phyloP scores from a whole-genome alignment of 768 basidiomycete species.

The Lenzites betulinus region DNA sequence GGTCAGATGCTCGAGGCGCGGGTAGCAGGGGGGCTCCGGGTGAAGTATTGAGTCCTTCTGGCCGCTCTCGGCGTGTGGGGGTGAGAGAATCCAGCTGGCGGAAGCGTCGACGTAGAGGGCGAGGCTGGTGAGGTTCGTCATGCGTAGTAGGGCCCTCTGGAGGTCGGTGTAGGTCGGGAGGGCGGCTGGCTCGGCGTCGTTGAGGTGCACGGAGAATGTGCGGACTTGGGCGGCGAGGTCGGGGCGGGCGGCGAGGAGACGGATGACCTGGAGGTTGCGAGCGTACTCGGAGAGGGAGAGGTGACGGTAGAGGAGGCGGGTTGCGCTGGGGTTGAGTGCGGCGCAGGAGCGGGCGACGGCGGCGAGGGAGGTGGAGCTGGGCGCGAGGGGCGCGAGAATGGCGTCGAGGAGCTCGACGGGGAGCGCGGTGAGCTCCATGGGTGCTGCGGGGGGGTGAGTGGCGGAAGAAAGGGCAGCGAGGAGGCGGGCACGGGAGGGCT shows the following conservation, averaged over 20 bases:
- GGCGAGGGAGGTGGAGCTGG: conserved; percentile 39
- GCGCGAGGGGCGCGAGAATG: conserved; percentile 44
- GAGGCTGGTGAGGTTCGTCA: conserved; percentile 62
- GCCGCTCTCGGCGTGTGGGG: conserved; percentile 7
- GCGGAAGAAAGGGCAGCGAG: conserved; percentile 6
- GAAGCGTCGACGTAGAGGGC: conserved; percentile 50
- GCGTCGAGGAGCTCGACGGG: conserved; percentile 66
- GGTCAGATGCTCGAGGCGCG: conserved; percentile 54
- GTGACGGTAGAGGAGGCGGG: conserved; percentile 64
- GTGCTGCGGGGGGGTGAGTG: conserved; percentile 7
- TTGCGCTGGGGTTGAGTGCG: conserved; percentile 50
- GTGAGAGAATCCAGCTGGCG: conserved; percentile 55
- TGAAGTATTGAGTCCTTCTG: conserved; percentile 10
- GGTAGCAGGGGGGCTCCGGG: conserved; percentile 34
- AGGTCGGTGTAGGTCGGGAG: conserved; percentile 50
- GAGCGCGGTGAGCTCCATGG: conserved; percentile 50
- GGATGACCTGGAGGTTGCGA: conserved; percentile 50
- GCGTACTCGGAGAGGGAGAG: conserved; percentile 47
- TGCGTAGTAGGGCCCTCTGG: conserved; percentile 54
- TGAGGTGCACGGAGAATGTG: conserved; percentile 57
- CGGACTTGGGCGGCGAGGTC: conserved; percentile 62
- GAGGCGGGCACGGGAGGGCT: not conserved
- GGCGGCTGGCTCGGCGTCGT: conserved; percentile 38
- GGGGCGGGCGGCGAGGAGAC: conserved; percentile 59
- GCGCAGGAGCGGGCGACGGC: conserved; percentile 48